These are phyloP conservation scores for Asterochloris erici DNA, from an alignment of 139 green algal genomes.

Conservation along the genomic window DNA sequence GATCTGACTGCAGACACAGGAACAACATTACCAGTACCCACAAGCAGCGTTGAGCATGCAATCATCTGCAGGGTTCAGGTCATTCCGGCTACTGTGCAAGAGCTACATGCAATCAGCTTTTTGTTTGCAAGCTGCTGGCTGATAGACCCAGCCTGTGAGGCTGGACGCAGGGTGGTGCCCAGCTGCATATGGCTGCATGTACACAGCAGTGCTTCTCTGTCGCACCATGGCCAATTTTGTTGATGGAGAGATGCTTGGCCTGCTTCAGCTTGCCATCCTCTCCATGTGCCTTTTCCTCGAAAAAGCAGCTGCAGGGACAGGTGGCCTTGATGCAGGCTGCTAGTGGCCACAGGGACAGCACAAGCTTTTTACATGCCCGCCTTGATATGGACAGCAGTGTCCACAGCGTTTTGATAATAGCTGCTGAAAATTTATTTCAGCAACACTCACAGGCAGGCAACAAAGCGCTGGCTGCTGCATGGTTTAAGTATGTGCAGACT, in stretches of 20 bases:
- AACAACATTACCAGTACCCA: neutral
- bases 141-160: neutral
- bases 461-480: no score
- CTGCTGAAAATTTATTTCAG: no score
- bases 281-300: conserved; percentile 84
- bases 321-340: no score
- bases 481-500: no score
- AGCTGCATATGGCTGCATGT: neutral
- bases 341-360: no score
- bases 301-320: conserved; percentile 48
- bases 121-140: neutral
- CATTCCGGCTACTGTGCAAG: neutral
- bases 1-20: neutral
- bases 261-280: conserved; percentile 43
- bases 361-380: no score
- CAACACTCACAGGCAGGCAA: no score
- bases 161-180: neutral
- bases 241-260: conserved; percentile 70
- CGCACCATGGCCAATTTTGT: conserved; percentile 89
- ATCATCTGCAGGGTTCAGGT: neutral
- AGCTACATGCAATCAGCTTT: neutral
- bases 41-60: no score
- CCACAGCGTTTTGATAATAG: no score
- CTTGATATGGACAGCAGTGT: no score
- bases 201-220: neutral